These are phyloP conservation scores for Bromus sterilis DNA, from an alignment of 176 grass and related monocot genomes.

Conservation along the genomic window DNA sequence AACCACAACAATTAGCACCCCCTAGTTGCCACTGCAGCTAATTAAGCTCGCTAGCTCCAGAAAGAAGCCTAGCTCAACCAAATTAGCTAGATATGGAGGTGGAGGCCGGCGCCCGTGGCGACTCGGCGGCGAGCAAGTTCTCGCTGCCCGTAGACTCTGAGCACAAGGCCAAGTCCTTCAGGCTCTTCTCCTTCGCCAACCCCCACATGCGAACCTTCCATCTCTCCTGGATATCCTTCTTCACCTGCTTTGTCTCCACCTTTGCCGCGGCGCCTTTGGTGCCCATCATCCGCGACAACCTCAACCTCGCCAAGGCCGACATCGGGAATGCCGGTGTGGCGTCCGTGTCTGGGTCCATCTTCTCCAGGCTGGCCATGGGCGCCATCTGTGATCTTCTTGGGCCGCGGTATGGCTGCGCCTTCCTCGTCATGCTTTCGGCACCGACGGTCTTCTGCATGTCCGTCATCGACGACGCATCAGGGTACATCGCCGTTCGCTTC, in stretches of 20 bases:
- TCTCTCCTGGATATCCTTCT: conserved; percentile 88
- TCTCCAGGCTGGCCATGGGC: conserved; percentile 86
- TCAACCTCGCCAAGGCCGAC: conserved; percentile 63
- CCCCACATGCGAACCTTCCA: conserved; percentile 87
- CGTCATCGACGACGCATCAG: background rate
- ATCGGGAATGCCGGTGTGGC: conserved; percentile 92
- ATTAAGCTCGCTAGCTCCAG: background rate
- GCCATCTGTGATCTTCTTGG: conserved; percentile 74
- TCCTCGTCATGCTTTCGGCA: conserved; percentile 57
- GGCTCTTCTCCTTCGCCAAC: conserved; percentile 56
- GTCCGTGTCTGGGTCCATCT: conserved; percentile 83
- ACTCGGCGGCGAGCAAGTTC: conserved; percentile 27
- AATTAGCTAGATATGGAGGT: background rate
- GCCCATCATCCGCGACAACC: conserved; percentile 86
- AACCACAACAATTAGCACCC: background rate
- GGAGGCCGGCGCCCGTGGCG: background rate
- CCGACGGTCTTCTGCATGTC: background rate
- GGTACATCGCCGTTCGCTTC: background rate
- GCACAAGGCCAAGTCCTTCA: conserved; percentile 78
- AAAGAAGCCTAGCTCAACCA: background rate
- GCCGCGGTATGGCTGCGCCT: conserved; percentile 78
- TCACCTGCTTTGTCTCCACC: conserved; percentile 92
- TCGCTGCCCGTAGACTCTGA: conserved; percentile 69
- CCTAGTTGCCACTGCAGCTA: background rate
- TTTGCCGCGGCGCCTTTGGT: conserved; percentile 52